Base-by-base conservation (phyloP, 2,329 filamentous ascomycete species). In the Aspergillus brasiliensis region DNA sequence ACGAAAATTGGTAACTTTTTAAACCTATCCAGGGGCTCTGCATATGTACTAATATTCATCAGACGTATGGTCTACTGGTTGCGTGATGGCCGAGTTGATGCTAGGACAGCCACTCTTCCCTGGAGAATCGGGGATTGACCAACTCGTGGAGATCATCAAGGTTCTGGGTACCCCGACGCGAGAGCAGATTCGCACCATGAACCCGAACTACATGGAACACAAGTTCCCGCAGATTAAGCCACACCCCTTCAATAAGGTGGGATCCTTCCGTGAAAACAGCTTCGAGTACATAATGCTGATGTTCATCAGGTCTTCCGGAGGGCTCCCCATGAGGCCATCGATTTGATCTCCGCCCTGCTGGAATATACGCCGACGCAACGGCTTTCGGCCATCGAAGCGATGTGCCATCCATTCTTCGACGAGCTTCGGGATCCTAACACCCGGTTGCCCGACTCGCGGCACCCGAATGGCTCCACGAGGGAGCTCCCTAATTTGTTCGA, bases 201-300 rank as follows among this genome's bases (percentile, higher is more conserved):
- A 99, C 80, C 95, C 95, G 61, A 99, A 99, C 80, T 99, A 99
- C 80, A 99, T 99, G 95, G 95, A 99, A 82, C 95, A 99, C 83
- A 98, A 98, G 82, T 99, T 99, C 80, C 95, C 95, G 51, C 95
- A 99, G 79, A 99, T 99, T 83, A 99, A 99, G 83, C 95, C 95
- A 60, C 95, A 99, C 74, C 95, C 95, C 27, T 99, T 99, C 84
- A 96, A 91, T 82, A 98, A 98, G 86, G 86, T 63, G 42, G n/a
- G 48, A n/a, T 37, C 6, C 7, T 15, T 13, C 21, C 47, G 13
- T 19, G 44, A 8, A 34, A 17, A n/a, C n/a, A 23, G 13, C 38
- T n/a, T 17, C 13, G 46, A 27, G 54, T 48, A 52, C 56, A 55
- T 38, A 37, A 57, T 53, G 17, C 72, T 69, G 66, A 72, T 61